A percentile compares a stretch with the other conserved stretches of the same genome.
Conservation (phyloP, 2,329 filamentous ascomycete genomes). For the Fusarium aywerte region DNA sequence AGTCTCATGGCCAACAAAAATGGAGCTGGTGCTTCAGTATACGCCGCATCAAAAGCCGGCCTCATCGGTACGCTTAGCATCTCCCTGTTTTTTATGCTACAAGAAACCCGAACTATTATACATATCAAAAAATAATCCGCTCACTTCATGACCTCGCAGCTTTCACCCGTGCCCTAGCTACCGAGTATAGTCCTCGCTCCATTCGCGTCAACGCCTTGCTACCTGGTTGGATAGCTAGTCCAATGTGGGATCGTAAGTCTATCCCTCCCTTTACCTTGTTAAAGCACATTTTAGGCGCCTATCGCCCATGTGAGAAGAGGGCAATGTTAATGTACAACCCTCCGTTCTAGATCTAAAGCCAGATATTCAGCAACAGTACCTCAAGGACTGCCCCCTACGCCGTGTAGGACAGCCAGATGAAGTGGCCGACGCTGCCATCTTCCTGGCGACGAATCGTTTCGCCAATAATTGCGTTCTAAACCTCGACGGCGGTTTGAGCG, state of each 20-base stretch:
- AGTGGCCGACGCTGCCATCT: slow-evolving; percentile 83
- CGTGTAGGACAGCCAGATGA: slow-evolving; percentile 77
- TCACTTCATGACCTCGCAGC: slow-evolving; percentile 55
- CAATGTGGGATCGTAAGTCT: slow-evolving; percentile 77
- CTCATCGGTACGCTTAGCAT: slow-evolving; percentile 67
- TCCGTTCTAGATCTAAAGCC: slow-evolving; percentile 51
- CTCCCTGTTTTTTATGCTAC: slow-evolving; percentile 31
- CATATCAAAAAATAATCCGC: slow-evolving; percentile 30
- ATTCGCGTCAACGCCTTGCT: slow-evolving; percentile 84
- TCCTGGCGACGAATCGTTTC: slow-evolving; percentile 81
- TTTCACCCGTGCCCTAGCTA: slow-evolving; percentile 74
- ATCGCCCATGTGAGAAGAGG: slow-evolving; percentile 28
- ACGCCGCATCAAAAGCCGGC: slow-evolving; percentile 84
- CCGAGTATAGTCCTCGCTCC: slow-evolving; percentile 67
- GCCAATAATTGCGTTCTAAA: slow-evolving; percentile 89
- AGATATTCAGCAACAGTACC: slow-evolving; percentile 52
- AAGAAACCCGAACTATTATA: slow-evolving; percentile 38
- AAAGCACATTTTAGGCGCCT: slow-evolving; percentile 14
- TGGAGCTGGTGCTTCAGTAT: slow-evolving; percentile 76
- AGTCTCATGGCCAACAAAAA: slow-evolving; percentile 78
- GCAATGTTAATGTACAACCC: slow-evolving; percentile 55
- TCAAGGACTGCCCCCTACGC: slow-evolving; percentile 68
- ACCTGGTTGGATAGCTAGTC: slow-evolving; percentile 84
- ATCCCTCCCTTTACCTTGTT: slow-evolving; percentile 28
- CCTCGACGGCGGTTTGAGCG: slow-evolving; percentile 85